Conservation (phyloP, 2,329 filamentous ascomycete genomes). For the Fusarium succisae region DNA sequence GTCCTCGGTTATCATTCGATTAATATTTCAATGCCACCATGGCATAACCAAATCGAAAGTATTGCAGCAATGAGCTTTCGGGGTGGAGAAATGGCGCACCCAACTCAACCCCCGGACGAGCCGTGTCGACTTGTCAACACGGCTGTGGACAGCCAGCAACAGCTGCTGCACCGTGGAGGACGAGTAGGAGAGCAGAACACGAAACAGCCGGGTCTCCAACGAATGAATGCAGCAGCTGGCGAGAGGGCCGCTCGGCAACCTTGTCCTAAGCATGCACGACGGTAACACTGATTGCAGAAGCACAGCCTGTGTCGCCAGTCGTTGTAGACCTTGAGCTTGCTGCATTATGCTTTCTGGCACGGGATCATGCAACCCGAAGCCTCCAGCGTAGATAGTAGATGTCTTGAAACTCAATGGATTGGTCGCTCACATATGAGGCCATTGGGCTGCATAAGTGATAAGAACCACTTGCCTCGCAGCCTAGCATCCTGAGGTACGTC, state of each 20-base stretch:
- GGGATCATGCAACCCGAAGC: slow-evolving; percentile 2
- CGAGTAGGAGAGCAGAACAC: slow-evolving; percentile 29
- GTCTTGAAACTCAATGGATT: slow-evolving; percentile 17
- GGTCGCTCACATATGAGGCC: slow-evolving; percentile 21
- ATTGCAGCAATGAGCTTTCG: slow-evolving; percentile 35
- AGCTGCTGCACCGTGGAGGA: slow-evolving; percentile 14
- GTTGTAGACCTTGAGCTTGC: slow-evolving; percentile 18
- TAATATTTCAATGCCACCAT: slow-evolving; percentile 1
- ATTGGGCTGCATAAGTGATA: slow-evolving; percentile 23
- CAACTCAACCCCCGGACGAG: slow-evolving; percentile 29
- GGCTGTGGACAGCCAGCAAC: slow-evolving; percentile 32
- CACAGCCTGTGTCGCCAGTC: slow-evolving; percentile 30
- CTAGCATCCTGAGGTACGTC: slow-evolving; percentile 7
- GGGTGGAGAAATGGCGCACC: slow-evolving; percentile 42
- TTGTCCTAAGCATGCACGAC: slow-evolving; percentile 33
- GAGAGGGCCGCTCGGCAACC: slow-evolving; percentile 27
- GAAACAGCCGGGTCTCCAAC: slow-evolving; percentile 22
- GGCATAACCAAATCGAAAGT: slow-evolving; percentile 27
- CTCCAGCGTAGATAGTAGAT: neutral
- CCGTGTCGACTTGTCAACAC: slow-evolving; percentile 37
- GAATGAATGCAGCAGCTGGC: slow-evolving; percentile 22
- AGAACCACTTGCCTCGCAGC: slow-evolving; percentile 14
- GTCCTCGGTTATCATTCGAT: neutral
- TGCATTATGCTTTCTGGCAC: slow-evolving; percentile 26
- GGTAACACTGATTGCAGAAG: slow-evolving; percentile 33